Base-by-base conservation (phyloP, 225 moss, liverwort and hornwort species). In the Bryum argenteum region DNA sequence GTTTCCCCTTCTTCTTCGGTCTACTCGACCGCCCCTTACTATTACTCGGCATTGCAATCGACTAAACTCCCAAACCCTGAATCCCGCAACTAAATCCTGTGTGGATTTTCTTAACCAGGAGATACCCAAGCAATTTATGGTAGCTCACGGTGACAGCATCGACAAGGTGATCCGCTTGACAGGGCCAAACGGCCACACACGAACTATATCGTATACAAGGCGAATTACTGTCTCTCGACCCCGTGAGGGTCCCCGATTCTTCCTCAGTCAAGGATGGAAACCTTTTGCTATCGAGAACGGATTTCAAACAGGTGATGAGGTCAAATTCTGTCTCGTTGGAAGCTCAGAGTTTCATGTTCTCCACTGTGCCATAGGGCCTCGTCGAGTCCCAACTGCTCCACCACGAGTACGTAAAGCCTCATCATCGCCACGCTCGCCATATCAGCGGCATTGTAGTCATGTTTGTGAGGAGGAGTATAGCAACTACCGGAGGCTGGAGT, bases 301-400 rank as follows among this genome's bases (percentile, higher is more conserved):
- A 8, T 78, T 77, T 8, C 73, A 13, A 69, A 26, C 53, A 18
- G 73, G 54, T 54, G 69, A 81, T 8, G 54, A 65, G 26, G 12
- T 81, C 39, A 28, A 54, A 38, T 77, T 81, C 47, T 14, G 74
- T 45, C 65, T 81, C 12, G 58, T 65, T 53, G 77, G 53, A 50
- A 70, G 54, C 20, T 70, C 81, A 41, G 54, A 15, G 15, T 78
- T 82, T 20, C 54, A 8, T 70, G 73, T 82, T 18, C 1, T 11
- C 7, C 55, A 62, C 41, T 41, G 17, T 33, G 33, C 33, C 33
- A 33, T 33, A 33, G 33, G 7, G 33, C 33, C 33, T 33, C 33
- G 7, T 6, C 33, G 7, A 44, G 37, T 14, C 60, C n/a, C 11
- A 28, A 26, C 42, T 18, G 33, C 71, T 26, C 6, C 17, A 10